These are phyloP conservation scores for Globisporangium parvum DNA, from an alignment of 352 stramenopile genomes.

Conservation along the genomic window DNA sequence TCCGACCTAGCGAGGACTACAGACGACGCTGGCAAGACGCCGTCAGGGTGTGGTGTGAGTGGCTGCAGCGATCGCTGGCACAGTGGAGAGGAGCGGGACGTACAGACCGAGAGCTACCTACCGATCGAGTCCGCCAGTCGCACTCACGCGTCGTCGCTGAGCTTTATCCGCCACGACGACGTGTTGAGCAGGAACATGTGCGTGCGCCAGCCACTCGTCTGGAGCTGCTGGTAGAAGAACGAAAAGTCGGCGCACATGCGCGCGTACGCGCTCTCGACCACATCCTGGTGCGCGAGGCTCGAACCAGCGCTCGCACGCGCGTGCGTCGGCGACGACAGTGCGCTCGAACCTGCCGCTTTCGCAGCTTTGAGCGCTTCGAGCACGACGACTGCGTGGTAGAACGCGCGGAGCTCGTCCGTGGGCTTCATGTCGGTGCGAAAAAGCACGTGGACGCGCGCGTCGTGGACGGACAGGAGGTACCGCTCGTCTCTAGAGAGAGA, in stretches of 20 bases:
- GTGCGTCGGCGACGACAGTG: slow-evolving; percentile 10
- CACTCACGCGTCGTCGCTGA: slow-evolving; percentile 30
- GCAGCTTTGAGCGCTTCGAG: slow-evolving; percentile 28
- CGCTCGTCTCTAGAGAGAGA: slow-evolving; percentile 36
- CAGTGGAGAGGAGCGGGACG: too few species aligned
- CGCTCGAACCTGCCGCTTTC: slow-evolving; percentile 5
- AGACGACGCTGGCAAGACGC: too few species aligned
- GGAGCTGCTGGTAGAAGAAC: slow-evolving; percentile 55
- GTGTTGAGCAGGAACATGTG: slow-evolving; percentile 74
- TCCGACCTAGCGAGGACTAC: too few species aligned
- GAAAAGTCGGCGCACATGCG: slow-evolving; percentile 53
- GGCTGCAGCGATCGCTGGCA: too few species aligned
- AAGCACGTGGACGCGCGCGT: slow-evolving; percentile 38
- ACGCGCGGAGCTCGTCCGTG: slow-evolving; percentile 63
- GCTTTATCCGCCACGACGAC: slow-evolving; percentile 55
- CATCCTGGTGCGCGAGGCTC: slow-evolving; percentile 5
- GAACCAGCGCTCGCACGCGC: slow-evolving; percentile 9
- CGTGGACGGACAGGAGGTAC: slow-evolving; percentile 44
- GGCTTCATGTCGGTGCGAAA: slow-evolving; percentile 41
- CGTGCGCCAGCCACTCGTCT: slow-evolving; percentile 58
- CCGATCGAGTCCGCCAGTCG: neutral
- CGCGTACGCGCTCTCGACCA: slow-evolving; percentile 40
- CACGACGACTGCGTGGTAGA: slow-evolving; percentile 60
- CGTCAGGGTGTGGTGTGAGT: too few species aligned
- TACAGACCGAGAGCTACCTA: too few species aligned